Conservation (phyloP, 139 green algal species). For the Tetratostichococcus sp. region DNA sequence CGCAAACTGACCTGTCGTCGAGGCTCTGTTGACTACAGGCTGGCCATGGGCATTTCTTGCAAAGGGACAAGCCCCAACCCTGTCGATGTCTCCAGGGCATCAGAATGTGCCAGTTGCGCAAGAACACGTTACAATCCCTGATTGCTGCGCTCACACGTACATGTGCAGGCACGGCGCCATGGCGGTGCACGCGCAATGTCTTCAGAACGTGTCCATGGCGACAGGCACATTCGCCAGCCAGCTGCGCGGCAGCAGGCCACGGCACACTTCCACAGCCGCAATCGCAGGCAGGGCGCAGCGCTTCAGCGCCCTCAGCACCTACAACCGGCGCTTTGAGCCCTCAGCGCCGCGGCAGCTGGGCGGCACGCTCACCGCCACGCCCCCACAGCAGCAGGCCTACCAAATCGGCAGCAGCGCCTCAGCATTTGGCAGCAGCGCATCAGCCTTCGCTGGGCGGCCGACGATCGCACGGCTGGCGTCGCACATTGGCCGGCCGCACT, state of each 20-base stretch:
- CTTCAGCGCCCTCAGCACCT: background rate
- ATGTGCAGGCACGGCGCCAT: background rate
- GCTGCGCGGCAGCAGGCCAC: background rate
- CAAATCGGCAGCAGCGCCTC: background rate
- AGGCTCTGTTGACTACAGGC: no score
- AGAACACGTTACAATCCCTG: no score
- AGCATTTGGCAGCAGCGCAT: background rate
- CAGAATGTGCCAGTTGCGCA: no score
- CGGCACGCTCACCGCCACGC: background rate
- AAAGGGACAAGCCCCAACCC: no score
- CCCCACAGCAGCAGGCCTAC: background rate
- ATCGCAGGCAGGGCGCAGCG: background rate
- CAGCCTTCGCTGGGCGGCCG: background rate
- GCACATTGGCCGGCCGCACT: background rate
- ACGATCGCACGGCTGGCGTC: background rate
- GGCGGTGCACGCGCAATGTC: background rate
- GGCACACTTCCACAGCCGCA: background rate
- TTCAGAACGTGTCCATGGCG: background rate
- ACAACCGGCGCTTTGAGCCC: background rate
- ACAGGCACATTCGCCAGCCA: background rate
- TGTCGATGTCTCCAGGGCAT: no score
- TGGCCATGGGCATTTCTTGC: no score
- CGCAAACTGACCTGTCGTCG: no score
- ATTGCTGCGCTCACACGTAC: no score
- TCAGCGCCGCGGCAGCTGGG: background rate